Conservation (phyloP, 257 asterid species). For the Salvia rosmarinus region DNA sequence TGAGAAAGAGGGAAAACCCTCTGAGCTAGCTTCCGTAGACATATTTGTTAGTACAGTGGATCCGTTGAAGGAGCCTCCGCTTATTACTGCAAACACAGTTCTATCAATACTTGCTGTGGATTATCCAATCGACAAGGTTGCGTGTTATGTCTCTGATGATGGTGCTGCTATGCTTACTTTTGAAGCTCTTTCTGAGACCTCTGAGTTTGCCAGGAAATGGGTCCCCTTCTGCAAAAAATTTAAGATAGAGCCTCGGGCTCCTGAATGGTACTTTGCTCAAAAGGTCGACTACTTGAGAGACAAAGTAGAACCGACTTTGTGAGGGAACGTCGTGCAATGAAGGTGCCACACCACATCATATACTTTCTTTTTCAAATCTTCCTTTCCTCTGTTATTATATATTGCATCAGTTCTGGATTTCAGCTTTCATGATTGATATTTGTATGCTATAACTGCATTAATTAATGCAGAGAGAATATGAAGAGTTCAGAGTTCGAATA, state of each 20-base stretch:
- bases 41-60: slow-evolving; percentile 86
- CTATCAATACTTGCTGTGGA: slow-evolving; percentile 88
- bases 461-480: slow-evolving; percentile 75
- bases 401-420: slow-evolving; percentile 9
- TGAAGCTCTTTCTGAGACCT: slow-evolving; percentile 90
- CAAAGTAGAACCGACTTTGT: slow-evolving; percentile 79
- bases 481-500: slow-evolving; percentile 76
- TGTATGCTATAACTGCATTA: slow-evolving; percentile 14
- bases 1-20: slow-evolving; percentile 69
- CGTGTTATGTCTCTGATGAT: slow-evolving; percentile 91
- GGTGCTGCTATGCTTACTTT: slow-evolving; percentile 93
- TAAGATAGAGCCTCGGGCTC: slow-evolving; percentile 85
- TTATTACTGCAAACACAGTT: slow-evolving; percentile 87
- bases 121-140: slow-evolving; percentile 81
- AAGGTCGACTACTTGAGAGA: slow-evolving; percentile 82
- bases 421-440: slow-evolving; percentile 10
- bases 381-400: background rate
- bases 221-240: slow-evolving; percentile 89
- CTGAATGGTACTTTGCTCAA: slow-evolving; percentile 85
- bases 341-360: slow-evolving; percentile 44
- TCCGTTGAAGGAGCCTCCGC: slow-evolving; percentile 90
- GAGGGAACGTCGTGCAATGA: slow-evolving; percentile 93
- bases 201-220: slow-evolving; percentile 89
- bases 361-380: background rate
- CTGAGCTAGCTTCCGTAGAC: slow-evolving; percentile 60